Evolutionary conservation across 805 yeast genomes (phyloP), one percentile per base, ranked within the genome.

Genomic region (Candida endomychidarum): DNA sequence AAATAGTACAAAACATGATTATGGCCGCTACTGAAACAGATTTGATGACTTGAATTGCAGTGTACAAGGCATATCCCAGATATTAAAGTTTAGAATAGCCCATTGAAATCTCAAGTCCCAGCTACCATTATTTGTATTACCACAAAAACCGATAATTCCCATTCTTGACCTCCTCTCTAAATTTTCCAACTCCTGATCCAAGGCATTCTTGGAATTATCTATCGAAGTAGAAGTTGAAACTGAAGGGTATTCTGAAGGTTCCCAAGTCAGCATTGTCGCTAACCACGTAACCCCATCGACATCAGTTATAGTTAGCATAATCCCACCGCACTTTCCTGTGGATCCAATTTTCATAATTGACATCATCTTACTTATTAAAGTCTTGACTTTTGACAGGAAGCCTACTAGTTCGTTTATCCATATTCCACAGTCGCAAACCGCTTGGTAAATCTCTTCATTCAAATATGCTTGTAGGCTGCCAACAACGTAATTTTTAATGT

Each of bases 271-370:
- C n/a, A 25, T 25, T 25, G 28, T 14, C 7, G 28, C 28, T 25
- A 14, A 8, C 28, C 28, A 25, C 28, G 28, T n/a, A 25, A 6
- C 15, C n/a, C 15, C 28, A 10, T 25, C 7, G 28, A 14, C n/a
- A 25, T 25, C 28, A 12, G 28, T 25, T 25, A 25, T 25, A 25
- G 28, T 25, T 25, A 25, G 28, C 28, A 25, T 8, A n/a, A 25
- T 25, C 28, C 28, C 28, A 6, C 28, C 28, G 28, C 28, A 25
- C n/a, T 25, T 25, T 25, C 28, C 28, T 25, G 28, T 25, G 28
- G 28, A 25, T 25, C 28, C 28, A 25, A 8, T 6, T 25, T 25
- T 25, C 28, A 12, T 25, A 25, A 25, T 25, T 25, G 28, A 25
- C 28, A 25, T 25, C 28, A 25, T 25, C 7, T 25, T 25, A 25